Evolutionary conservation across 352 stramenopile genomes (phyloP), one percentile per base, ranked within the genome.

Genomic region (Phytophthora capsici): DNA sequence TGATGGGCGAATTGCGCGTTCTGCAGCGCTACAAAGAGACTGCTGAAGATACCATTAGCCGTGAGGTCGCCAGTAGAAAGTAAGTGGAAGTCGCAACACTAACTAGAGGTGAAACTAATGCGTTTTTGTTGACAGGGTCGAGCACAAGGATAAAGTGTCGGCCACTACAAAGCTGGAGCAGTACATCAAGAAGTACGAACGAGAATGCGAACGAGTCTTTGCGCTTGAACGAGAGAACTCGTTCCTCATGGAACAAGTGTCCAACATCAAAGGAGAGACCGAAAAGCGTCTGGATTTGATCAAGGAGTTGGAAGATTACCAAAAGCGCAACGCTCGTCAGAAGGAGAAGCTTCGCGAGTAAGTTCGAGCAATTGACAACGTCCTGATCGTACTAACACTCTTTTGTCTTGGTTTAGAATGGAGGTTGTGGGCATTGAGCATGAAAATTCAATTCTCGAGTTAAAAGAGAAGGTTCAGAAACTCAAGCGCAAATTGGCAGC

Each of bases 151-250:
- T 47, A 88, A 84, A 55, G 65, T 94, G 17, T 78, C 78, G 4
- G 74, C 78, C 3, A 71, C 70, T 1, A 90, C 77, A 7, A 89
- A 88, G 51, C 66, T 94, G 20, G 82, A 93, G 44, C 86, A 94
- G 61, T 91, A 90, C 49, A 78, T 90, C 54, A 89, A 91, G 53
- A 94, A 91, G 48, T 91, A 93, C 46, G 82, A 94, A 56, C 78
- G 85, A 32, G 84, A 92, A 55, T 90, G 84, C 34, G 84, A 90
- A 60, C 66, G 75, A 47, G 70, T 75, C 14, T 71, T 78, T 40
- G 76, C 81, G 14, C 74, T 92, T 0, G 82, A 92, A 54, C 77
- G 78, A 2, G 84, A 92, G 49, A 92, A 90, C 41, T 61, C 75
- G 19, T 89, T 92, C 49, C 63, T 92, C 6, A 63, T 87, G 45